A percentile compares a stretch with the other conserved stretches of the same genome.
phyloP scores from a whole-genome alignment of 495 filamentous ascomycete genomes.

The Venustampulla echinocandica region DNA sequence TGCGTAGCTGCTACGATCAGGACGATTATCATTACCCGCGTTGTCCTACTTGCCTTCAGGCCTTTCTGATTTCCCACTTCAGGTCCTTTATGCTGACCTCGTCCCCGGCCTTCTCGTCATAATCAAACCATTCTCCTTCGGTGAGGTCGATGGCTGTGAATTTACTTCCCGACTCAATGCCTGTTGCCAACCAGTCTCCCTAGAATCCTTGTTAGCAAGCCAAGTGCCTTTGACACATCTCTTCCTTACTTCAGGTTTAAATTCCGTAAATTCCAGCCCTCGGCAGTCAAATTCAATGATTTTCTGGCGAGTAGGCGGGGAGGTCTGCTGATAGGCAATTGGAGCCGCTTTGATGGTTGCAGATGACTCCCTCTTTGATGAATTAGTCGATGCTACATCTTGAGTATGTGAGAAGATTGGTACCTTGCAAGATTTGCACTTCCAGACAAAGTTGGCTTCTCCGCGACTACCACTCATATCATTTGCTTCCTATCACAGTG shows the following conservation, averaged over 20 bases:
- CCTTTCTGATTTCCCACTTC: slow-evolving; percentile 72
- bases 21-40: no score
- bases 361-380: slow-evolving; percentile 45
- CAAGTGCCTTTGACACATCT: neutral
- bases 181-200: slow-evolving; percentile 86
- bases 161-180: slow-evolving; percentile 63
- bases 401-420: neutral
- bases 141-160: slow-evolving; percentile 72
- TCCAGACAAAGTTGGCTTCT: slow-evolving; percentile 98
- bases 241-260: slow-evolving; percentile 67
- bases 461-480: slow-evolving; percentile 86
- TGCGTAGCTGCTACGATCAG: no score
- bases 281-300: slow-evolving; percentile 88
- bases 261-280: slow-evolving; percentile 84
- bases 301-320: slow-evolving; percentile 63
- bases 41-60: no score
- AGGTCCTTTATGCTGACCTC: slow-evolving; percentile 89
- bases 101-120: slow-evolving; percentile 64
- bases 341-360: slow-evolving; percentile 63
- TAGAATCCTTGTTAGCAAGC: slow-evolving; percentile 22
- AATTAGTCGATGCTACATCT: no score
- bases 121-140: slow-evolving; percentile 88
- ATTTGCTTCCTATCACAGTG: slow-evolving; percentile 57
- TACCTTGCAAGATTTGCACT: slow-evolving; percentile 86
- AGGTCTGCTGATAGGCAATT: slow-evolving; percentile 53